Percentiles rank a stretch among this genome's conserved stretches.
Evolutionary conservation across 805 yeast genomes (phyloP).

Genomic region (Kregervanrija pseudodelftensis): DNA sequence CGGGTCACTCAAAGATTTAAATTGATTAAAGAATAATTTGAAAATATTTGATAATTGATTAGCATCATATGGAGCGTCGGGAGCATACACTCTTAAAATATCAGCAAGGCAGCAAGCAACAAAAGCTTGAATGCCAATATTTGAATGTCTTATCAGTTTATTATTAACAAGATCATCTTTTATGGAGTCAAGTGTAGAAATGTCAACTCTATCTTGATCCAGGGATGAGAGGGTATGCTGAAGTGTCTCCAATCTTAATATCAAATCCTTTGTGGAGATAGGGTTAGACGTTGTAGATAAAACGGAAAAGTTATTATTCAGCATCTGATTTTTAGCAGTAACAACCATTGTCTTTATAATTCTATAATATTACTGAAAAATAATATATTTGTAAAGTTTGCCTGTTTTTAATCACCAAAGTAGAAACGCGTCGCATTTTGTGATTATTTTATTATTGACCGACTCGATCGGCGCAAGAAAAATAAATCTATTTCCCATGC

Average conservation of each 20-base stretch:
- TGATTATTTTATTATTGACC: too few species aligned
- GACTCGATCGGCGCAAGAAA: too few species aligned
- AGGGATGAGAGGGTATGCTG: conserved; percentile 56
- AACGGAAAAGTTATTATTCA: conserved; percentile 21
- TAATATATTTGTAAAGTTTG: too few species aligned
- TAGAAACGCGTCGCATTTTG: too few species aligned
- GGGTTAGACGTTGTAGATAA: conserved; percentile 50
- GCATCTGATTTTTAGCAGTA: conserved; percentile 3
- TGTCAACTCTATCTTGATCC: conserved; percentile 53
- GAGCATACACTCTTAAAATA: conserved; percentile 71
- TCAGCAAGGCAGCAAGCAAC: conserved; percentile 72
- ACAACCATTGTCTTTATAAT: background rate
- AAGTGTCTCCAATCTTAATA: conserved; percentile 48
- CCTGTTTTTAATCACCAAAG: too few species aligned
- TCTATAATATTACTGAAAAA: too few species aligned
- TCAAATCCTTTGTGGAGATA: conserved; percentile 55
- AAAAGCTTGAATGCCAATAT: conserved; percentile 61
- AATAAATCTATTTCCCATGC: too few species aligned
- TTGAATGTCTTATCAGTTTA: conserved; percentile 54
- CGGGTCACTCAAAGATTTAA: conserved; percentile 40
- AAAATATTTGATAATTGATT: conserved; percentile 57
- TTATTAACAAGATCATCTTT: conserved; percentile 48
- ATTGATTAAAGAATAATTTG: conserved; percentile 56
- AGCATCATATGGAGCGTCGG: conserved; percentile 81
- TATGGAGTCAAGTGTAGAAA: conserved; percentile 36